Evolutionary conservation across 2,329 filamentous ascomycete species (phyloP), one percentile per base, ranked within the genome.

Genomic region (Diaporthe nobilis): DNA sequence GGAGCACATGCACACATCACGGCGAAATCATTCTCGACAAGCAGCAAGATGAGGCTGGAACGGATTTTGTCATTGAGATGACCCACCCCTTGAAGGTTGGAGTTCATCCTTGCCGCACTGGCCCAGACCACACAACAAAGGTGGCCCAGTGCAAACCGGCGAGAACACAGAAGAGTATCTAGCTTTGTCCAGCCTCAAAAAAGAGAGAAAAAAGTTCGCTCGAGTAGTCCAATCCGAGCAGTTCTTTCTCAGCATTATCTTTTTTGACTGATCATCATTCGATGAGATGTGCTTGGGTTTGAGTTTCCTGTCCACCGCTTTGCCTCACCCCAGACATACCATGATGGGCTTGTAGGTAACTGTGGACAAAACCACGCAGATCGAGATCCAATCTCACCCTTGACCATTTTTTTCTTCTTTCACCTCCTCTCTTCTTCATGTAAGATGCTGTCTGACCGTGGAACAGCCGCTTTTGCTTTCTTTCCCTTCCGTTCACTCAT

Each of bases 251-350:
- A 25, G 3, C n/a, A 28, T 28, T 37, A n/a, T 68, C 44, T 31
- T 51, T 67, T 37, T 53, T 51, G 31, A 73, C 37, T 70, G 63
- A 60, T 71, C 37, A 71, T 74, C 60, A 65, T 63, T 76, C 39
- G 42, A 60, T 61, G 72, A 71, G 42, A 60, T 72, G 42, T 49
- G 31, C 37, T 34, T 55, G 15, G 61, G 44, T n/a, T 60, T 39
- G 53, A 39, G 42, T 47, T 28, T 31, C 51, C 22, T 70, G 25
- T 28, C 39, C 17, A 28, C 15, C 13, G 51, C 53, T 15, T 60
- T 28, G 51, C 31, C 49, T 42, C 65, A 25, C 22, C 28, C 7
- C 63, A 51, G 28, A 42, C 70, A 61, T 20, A 51, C 9, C 42
- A 39, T 6, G 44, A 53, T 39, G 47, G 10, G 25, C 39, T 44